Evolutionary conservation across 176 grass and related monocot genomes (phyloP).

Genomic region (Triticum dicoccoides): DNA sequence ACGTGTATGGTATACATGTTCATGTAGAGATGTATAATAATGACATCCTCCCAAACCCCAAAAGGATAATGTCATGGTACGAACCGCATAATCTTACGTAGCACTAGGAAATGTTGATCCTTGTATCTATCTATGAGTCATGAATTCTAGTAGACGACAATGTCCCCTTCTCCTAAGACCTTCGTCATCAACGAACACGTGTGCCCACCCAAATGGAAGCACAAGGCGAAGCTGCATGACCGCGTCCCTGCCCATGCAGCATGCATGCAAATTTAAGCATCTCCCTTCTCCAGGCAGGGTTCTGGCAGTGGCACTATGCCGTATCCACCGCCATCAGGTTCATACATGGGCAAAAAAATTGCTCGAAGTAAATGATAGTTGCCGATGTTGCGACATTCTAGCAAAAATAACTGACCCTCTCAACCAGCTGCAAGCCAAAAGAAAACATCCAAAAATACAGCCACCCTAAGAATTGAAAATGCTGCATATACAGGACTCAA

Average conservation of each 20-base stretch:
- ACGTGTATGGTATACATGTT: not conserved
- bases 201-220: not conserved
- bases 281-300: not conserved
- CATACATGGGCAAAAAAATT: not conserved
- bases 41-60: not conserved
- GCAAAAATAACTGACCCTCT: not conserved
- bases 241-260: not conserved
- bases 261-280: not conserved
- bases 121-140: constrained; percentile 5
- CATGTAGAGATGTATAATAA: constrained; percentile 1
- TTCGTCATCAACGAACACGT: not conserved
- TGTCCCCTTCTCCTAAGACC: not conserved
- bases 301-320: not conserved
- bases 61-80: not conserved
- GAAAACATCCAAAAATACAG: not conserved
- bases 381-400: not conserved
- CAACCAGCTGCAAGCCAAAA: constrained; percentile 1
- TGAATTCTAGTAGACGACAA: not conserved
- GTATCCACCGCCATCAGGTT: not conserved
- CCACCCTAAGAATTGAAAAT: constrained; percentile 21
- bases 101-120: not conserved
- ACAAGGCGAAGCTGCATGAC: not conserved
- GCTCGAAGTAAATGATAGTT: not conserved
- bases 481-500: constrained; percentile 3
- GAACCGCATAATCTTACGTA: not conserved